Base-by-base conservation (phyloP, 805 yeast species). In the Yarrowia bubula region DNA sequence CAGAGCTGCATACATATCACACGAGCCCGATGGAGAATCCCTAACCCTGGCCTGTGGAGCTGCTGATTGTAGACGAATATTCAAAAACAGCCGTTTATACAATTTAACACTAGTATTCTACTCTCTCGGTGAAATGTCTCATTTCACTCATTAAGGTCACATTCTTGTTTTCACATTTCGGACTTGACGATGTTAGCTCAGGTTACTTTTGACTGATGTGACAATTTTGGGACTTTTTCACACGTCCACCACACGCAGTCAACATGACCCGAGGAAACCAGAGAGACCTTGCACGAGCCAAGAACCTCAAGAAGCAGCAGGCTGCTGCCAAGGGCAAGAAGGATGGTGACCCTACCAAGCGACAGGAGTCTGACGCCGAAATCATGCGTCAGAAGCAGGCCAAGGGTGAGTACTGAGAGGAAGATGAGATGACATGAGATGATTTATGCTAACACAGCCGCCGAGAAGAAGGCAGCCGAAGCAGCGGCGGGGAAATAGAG, bases 181-280 rank as follows among this genome's bases (percentile, higher is more conserved):
- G 28, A 22, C 28, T 22, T 22, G 28, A 22, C 28, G 28, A 22
- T 22, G 28, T 22, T 22, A 22, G 28, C 28, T 22, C 28, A 22
- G 28, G 28, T 22, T 22, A 22, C 4, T 22, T 22, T 22, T 22
- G 28, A 5, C 28, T 22, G 28, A 22, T 2, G 42, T 38, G 42
- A 38, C 17, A 13, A 4, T 22, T 51, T 38, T 51, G 58, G 58
- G 43, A 51, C 35, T 51, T 51, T 22, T 22, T 22, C 33, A 17
- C n/a, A 37, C 58, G 14, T 32, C 22, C 46, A 53, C 46, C 33
- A 51, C 22, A 39, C 33, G 14, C 55, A 8, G 31, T 38, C 60
- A 55, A 17, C 47, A 92, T 93, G 98, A 87, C 97, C 63, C 84
- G 99, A 80, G 99, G 99, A 37, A 95, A 93, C 76, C 98, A 95